These are phyloP conservation scores for Aspergillus calidoustus DNA, from an alignment of 2,329 filamentous ascomycete species.

Conservation along the genomic window DNA sequence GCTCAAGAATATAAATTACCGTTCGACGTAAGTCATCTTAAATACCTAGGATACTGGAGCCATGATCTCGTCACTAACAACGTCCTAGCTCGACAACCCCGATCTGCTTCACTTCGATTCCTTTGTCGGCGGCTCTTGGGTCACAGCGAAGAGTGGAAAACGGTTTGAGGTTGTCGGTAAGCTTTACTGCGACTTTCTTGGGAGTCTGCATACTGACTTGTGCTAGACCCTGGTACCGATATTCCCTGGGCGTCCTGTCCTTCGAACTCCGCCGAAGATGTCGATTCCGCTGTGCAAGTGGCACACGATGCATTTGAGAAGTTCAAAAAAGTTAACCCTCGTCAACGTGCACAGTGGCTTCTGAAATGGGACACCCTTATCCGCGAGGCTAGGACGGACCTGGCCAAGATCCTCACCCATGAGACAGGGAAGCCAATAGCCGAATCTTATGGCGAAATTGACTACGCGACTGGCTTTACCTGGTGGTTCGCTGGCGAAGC, in stretches of 20 bases:
- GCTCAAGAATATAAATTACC: constrained; percentile 42
- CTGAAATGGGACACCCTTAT: constrained; percentile 70
- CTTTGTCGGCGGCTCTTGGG: constrained; percentile 56
- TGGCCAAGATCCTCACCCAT: constrained; percentile 66
- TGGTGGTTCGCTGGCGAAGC: constrained; percentile 67
- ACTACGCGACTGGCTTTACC: constrained; percentile 59
- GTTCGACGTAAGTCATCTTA: constrained; percentile 37
- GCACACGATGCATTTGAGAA: constrained; percentile 65
- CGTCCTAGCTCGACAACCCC: constrained; percentile 52
- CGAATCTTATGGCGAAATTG: constrained; percentile 60
- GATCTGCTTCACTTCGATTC: constrained; percentile 56
- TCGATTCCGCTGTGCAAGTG: constrained; percentile 62
- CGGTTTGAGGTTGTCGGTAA: constrained; percentile 57
- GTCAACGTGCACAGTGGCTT: constrained; percentile 64
- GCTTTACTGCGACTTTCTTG: not conserved
- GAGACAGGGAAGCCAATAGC: constrained; percentile 63
- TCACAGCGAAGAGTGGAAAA: constrained; percentile 50
- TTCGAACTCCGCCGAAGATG: constrained; percentile 60
- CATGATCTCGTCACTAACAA: not conserved
- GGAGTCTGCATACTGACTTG: constrained; percentile 1
- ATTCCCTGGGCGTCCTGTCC: constrained; percentile 57
- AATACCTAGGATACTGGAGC: not conserved
- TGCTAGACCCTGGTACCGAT: constrained; percentile 57
- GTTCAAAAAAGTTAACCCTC: constrained; percentile 65
- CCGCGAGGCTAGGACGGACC: constrained; percentile 63